Conservation (phyloP, 2,329 filamentous ascomycete species). For the Annulohypoxylon truncatum region DNA sequence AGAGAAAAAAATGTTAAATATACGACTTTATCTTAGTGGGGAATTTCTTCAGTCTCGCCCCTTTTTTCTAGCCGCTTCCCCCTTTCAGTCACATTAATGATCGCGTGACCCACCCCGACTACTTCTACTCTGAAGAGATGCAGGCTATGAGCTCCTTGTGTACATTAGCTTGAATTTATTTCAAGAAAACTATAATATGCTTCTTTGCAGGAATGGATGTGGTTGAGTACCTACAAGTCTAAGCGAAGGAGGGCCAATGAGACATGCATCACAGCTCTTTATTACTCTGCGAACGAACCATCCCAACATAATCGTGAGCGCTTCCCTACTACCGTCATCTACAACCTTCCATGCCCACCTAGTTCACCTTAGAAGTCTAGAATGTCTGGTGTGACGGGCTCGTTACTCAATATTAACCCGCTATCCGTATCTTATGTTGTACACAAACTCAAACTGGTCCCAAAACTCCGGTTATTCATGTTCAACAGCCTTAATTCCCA, state of each 20-base stretch:
- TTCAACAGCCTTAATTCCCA: not conserved
- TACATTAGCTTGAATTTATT: not conserved
- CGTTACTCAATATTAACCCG: not conserved
- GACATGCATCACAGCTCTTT: not conserved
- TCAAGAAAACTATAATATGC: not conserved
- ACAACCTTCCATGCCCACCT: not conserved
- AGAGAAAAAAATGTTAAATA: not conserved
- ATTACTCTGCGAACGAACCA: not conserved
- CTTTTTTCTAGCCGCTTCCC: not conserved
- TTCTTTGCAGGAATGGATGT: not conserved
- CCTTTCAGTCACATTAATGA: not conserved
- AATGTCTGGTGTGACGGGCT: not conserved
- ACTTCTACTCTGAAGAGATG: not conserved
- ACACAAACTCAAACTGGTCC: not conserved
- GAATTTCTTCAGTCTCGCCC: not conserved
- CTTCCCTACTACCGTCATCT: not conserved
- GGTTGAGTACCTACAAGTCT: not conserved
- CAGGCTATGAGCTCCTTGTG: not conserved
- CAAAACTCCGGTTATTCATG: constrained; percentile 17
- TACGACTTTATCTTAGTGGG: not conserved
- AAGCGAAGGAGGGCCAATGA: not conserved
- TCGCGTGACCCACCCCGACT: not conserved
- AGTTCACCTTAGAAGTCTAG: too few species aligned
- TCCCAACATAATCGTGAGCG: not conserved
- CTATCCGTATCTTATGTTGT: not conserved